Evolutionary conservation across 371 early-diverging fungal species (phyloP).

Genomic region (Mucor plumbeus): DNA sequence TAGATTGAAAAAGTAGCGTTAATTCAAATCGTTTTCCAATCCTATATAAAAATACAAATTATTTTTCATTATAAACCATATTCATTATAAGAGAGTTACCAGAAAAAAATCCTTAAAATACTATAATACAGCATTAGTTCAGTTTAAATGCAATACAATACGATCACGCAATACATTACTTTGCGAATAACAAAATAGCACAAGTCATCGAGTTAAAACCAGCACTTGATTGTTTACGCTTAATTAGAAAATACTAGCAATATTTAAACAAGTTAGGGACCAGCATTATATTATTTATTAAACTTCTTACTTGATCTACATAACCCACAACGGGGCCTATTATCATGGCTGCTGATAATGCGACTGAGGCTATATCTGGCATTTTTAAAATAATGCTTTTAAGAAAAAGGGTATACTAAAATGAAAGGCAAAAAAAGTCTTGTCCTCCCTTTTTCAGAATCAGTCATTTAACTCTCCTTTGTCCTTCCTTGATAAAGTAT

Average conservation of each 20-base stretch:
- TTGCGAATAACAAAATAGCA: conserved; percentile 36
- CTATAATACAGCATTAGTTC: conserved; percentile 20
- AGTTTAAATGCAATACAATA: too few species aligned
- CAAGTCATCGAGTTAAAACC: conserved; percentile 39
- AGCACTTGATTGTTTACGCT: conserved; percentile 35
- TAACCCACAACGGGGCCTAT: conserved; percentile 37
- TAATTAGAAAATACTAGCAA: conserved; percentile 31
- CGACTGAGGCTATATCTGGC: conserved; percentile 19
- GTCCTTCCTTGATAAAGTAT: too few species aligned
- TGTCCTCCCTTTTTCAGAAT: neutral
- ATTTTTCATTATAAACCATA: neutral
- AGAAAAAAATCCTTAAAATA: conserved; percentile 62
- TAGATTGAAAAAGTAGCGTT: conserved; percentile 63
- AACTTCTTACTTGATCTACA: conserved; percentile 32
- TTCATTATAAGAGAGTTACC: conserved; percentile 33
- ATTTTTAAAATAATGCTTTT: neutral
- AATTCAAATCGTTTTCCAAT: conserved; percentile 63
- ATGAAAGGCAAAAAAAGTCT: neutral
- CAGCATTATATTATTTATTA: neutral
- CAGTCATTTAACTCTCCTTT: too few species aligned
- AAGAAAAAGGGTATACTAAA: neutral
- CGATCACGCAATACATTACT: conserved; percentile 10
- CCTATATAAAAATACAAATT: conserved; percentile 27
- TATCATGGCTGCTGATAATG: conserved; percentile 32
- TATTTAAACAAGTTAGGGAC: neutral